Evolutionary conservation across 139 green algal species (phyloP), one percentile per base, ranked within the genome.

Genomic region (Spirogloea muscicola): DNA sequence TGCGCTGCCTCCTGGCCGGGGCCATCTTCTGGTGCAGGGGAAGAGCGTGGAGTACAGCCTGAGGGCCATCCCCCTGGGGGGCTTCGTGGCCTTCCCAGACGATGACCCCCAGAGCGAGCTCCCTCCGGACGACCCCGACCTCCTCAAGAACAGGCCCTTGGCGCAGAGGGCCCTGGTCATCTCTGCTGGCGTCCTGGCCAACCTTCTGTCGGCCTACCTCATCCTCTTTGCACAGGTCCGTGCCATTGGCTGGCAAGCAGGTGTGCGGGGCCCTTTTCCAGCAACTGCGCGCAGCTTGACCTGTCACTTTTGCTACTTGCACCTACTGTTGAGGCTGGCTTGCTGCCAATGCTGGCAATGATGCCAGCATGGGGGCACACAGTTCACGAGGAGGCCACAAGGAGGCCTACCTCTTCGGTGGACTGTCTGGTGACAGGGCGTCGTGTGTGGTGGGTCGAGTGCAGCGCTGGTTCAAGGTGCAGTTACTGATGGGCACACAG

Each of bases 31-130:
- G n/a, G n/a, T n/a, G n/a, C n/a, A n/a, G n/a, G 36, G 31, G 40
- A 48, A 74, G 36, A 13, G 29, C 6, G 93, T 99, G 18, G 94
- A 99, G 85, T 99, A 99, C 80, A 89, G 85, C 4, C 65, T 98
- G 21, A 76, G 93, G 9, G 85, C 87, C 0, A 86, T 99, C 10
- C 95, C 95, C 0, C 80, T 99, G 55, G 95, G 95, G 16, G 95
- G 95, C 21, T 98, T 92, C 74, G 94, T 99, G 36, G 91, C 85
- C 18, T 99, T 99, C 79, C 94, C 95, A 0, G 95, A 98, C 58
- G 93, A 98, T 66, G 94, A 98, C 68, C 86, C 86, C 38, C 80
- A 92, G 40, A 83, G 51, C 42, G 51, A 73, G 42, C 38, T 58
- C 13, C 36, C 52, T 6, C 34, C 59, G 2, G 91, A 96, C 74